Base-by-base conservation (phyloP, 176 grass and related monocot species). In the Oryza nivara region DNA sequence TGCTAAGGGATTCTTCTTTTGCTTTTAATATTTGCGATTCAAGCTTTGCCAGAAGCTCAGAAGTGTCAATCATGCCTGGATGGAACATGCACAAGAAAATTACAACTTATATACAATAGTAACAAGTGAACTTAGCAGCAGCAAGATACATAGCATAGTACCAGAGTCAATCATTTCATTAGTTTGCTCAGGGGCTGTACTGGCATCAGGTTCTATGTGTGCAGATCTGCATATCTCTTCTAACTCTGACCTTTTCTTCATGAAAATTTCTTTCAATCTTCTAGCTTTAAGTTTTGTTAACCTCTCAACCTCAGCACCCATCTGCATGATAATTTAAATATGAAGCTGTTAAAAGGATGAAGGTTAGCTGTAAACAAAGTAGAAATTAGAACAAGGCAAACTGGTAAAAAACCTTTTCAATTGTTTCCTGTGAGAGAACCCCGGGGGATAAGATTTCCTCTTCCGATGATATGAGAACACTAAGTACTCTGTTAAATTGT, bases 151-250 rank as follows among this genome's bases (percentile, higher is more conserved):
- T 87, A 63, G 76, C 74, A 49, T 26, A 80, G 8, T 72, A 99
- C 96, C 91, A 76, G 93, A 94, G 80, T 99, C 93, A 12, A 96
- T 94, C 86, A 99, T 76, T 48, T 90, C 91, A 81, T 90, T 87
- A 32, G 84, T 94, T 91, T 96, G 91, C 72, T 96, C 91, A 67
- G 96, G 86, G 25, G 88, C 74, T 17, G 96, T 96, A 80, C 83
- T 99, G 71, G 82, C 46, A 80, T 99, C 96, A 87, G 96, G 96
- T 74, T 99, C 90, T 23, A 92, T 92, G 65, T 99, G 96, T 64
- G 91, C 90, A 52, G 83, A 88, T 85, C 83, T 92, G 77, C 93
- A 99, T 67, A 94, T 95, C 75, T 96, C 96, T 89, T 99, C 93
- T 70, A 96, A 75, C 86, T 99, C 93, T 82, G 51, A 67, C 84